Percentiles rank a stretch among this genome's conserved stretches.
Evolutionary conservation across 805 yeast genomes (phyloP).

Genomic region (Wickerhamiella australiensis): DNA sequence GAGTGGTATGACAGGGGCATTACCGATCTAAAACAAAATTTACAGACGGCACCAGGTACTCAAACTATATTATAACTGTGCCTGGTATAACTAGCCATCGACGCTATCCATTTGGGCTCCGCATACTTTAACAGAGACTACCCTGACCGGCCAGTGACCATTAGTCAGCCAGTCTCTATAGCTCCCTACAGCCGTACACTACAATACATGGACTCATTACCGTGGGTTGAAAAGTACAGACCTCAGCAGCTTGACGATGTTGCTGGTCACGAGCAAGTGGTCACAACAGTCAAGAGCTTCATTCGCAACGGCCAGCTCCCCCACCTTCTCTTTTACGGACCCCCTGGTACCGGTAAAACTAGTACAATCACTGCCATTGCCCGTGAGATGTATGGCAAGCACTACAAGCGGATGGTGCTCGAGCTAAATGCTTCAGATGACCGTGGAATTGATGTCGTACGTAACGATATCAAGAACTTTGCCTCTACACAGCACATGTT

Average conservation of each 20-base stretch:
- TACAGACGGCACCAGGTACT: too few species aligned
- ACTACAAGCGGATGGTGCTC: slow-evolving; percentile 76
- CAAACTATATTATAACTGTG: too few species aligned
- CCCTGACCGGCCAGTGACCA: too few species aligned
- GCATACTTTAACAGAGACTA: too few species aligned
- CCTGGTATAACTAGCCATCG: too few species aligned
- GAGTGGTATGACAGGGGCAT: too few species aligned
- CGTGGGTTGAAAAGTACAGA: slow-evolving; percentile 86
- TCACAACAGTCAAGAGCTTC: slow-evolving; percentile 72
- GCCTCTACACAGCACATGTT: slow-evolving; percentile 94
- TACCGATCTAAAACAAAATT: too few species aligned
- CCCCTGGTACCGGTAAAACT: slow-evolving; percentile 91
- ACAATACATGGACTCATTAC: slow-evolving; percentile 11
- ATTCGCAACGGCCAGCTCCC: slow-evolving; percentile 76
- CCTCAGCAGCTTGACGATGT: slow-evolving; percentile 77
- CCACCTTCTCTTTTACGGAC: slow-evolving; percentile 86
- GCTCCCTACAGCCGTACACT: neutral
- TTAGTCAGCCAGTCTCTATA: too few species aligned
- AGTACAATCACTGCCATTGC: slow-evolving; percentile 85
- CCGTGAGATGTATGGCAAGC: slow-evolving; percentile 70
- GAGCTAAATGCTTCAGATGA: slow-evolving; percentile 97
- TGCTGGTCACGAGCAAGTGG: slow-evolving; percentile 80
- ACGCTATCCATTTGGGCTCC: too few species aligned
- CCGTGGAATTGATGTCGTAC: slow-evolving; percentile 94
- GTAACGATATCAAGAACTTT: slow-evolving; percentile 92